These are phyloP conservation scores for Ceriops tagal DNA, from an alignment of 345 rosid species.

Conservation along the genomic window DNA sequence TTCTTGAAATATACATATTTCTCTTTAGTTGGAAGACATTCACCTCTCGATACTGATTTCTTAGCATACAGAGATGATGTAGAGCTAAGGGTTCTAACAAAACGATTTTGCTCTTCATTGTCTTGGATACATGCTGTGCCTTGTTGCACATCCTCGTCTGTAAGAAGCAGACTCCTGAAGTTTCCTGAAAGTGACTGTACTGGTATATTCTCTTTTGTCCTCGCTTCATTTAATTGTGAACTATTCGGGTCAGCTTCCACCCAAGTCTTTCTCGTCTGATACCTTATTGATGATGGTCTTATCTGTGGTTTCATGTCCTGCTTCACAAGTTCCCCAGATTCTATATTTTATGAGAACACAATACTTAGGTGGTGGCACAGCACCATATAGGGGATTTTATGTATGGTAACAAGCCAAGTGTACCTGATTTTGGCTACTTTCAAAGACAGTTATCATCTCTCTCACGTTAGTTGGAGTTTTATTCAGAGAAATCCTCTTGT, in stretches of 20 bases:
- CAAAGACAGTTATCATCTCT: slow-evolving; percentile 75
- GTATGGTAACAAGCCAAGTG: slow-evolving; percentile 3
- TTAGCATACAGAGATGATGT: slow-evolving; percentile 8
- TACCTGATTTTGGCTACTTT: slow-evolving; percentile 67
- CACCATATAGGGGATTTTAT: slow-evolving; percentile 5
- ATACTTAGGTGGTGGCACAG: slow-evolving; percentile 1
- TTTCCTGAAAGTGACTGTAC: slow-evolving; percentile 12
- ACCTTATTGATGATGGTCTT: slow-evolving; percentile 35
- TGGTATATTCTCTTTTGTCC: slow-evolving; percentile 9
- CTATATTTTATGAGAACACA: slow-evolving; percentile 8
- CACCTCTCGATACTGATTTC: slow-evolving; percentile 12
- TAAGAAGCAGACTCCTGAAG: slow-evolving; percentile 12
- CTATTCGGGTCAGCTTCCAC: slow-evolving; percentile 24
- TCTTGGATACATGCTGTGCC: background rate
- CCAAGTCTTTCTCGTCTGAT: slow-evolving; percentile 23
- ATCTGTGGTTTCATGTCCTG: slow-evolving; percentile 44
- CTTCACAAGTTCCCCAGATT: slow-evolving; percentile 21
- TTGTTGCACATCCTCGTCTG: slow-evolving; percentile 9
- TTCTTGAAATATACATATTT: slow-evolving; percentile 16
- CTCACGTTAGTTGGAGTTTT: slow-evolving; percentile 55
- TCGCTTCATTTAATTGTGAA: slow-evolving; percentile 15
- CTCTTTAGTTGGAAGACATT: slow-evolving; percentile 5
- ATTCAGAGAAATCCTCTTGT: slow-evolving; percentile 28
- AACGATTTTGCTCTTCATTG: slow-evolving; percentile 18
- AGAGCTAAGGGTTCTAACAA: slow-evolving; percentile 7